Evolutionary conservation across 148 eudicot genomes (phyloP).

Genomic region (Camellia lanceoleosa): DNA sequence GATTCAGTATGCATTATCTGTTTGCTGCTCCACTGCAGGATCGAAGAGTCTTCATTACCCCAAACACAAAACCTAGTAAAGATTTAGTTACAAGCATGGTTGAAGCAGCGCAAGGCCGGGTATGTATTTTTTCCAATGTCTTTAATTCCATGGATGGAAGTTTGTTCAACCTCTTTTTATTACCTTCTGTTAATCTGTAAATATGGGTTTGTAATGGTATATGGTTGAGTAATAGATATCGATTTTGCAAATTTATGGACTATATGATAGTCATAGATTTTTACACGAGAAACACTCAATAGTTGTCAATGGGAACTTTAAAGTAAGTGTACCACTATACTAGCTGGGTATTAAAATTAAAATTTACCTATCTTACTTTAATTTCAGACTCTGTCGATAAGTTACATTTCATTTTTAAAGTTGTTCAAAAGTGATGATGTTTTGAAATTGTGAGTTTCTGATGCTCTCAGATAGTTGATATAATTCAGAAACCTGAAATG

Average conservation of each 20-base stretch:
- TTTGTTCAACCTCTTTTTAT: too few relatives aligned
- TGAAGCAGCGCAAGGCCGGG: too few relatives aligned
- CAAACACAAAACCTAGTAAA: too few relatives aligned
- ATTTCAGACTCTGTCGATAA: background rate
- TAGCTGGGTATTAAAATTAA: background rate
- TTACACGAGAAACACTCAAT: background rate
- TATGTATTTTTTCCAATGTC: too few relatives aligned
- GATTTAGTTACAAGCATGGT: too few relatives aligned
- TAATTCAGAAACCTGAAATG: conserved; percentile 12
- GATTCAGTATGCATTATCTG: conserved; percentile 7
- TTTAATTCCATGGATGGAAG: too few relatives aligned
- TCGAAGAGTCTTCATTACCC: too few relatives aligned
- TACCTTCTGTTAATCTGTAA: too few relatives aligned
- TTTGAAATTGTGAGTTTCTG: conserved; percentile 11
- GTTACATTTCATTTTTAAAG: background rate
- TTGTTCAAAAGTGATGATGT: background rate
- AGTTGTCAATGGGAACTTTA: background rate
- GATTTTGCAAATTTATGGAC: background rate
- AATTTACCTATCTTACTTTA: background rate
- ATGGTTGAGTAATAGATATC: background rate
- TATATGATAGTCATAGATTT: background rate
- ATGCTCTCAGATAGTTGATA: conserved; percentile 36
- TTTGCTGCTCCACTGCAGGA: conserved; percentile 13
- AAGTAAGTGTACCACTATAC: background rate
- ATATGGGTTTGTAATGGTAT: too few relatives aligned